Evolutionary conservation across 2,329 filamentous ascomycete genomes (phyloP).

Genomic region (Fusarium protoensiforme): DNA sequence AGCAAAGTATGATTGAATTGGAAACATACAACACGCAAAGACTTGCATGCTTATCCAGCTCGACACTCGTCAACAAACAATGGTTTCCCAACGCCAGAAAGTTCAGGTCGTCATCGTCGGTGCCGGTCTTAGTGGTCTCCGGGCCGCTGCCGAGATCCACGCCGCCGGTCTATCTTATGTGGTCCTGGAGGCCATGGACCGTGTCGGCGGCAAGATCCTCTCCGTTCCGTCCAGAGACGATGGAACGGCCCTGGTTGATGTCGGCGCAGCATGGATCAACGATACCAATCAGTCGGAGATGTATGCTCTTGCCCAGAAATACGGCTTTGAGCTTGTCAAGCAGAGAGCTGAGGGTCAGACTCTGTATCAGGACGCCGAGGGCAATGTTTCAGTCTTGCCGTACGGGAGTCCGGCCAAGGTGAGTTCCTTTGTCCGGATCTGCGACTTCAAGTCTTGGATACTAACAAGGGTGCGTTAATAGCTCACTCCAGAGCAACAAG

Average conservation of each 20-base stretch:
- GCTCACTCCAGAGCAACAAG: neutral
- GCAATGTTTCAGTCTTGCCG: neutral
- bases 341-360: neutral
- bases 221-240: neutral
- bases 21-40: neutral
- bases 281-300: conserved; percentile 19
- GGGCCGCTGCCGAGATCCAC: conserved; percentile 46
- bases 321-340: neutral
- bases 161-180: conserved; percentile 48
- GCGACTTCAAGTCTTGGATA: neutral
- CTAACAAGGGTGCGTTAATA: neutral
- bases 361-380: neutral
- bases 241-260: neutral
- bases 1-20: neutral
- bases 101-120: neutral
- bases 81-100: neutral
- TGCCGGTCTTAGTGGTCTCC: conserved; percentile 46
- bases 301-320: conserved; percentile 5
- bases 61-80: neutral
- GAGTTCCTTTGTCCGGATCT: fast-evolving
- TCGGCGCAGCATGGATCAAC: conserved; percentile 31
- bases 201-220: conserved; percentile 58
- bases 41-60: neutral
- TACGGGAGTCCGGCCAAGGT: neutral
- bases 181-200: conserved; percentile 58